Percentiles rank a stretch among this genome's conserved stretches.
phyloP scores from a whole-genome alignment of 805 yeast genomes.

The Tetrapisispora fleetii region DNA sequence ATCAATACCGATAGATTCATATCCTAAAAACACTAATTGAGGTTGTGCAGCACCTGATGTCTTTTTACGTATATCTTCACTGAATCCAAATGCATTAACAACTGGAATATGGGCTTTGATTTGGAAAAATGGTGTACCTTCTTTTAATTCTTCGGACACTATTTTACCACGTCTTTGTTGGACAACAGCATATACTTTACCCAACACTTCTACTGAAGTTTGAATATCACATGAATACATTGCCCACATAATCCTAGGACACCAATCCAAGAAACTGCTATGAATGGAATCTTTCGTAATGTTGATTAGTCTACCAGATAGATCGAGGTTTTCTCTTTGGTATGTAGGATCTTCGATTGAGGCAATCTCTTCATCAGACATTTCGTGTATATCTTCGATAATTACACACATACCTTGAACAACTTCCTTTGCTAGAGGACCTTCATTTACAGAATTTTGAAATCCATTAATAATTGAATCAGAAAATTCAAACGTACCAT shows the following conservation, averaged over 20 bases:
- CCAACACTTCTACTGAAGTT: slow-evolving; percentile 87
- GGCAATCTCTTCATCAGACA: slow-evolving; percentile 24
- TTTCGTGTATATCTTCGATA: slow-evolving; percentile 32
- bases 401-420: slow-evolving; percentile 68
- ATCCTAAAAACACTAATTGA: slow-evolving; percentile 84
- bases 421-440: slow-evolving; percentile 84
- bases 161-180: slow-evolving; percentile 81
- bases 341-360: slow-evolving; percentile 15
- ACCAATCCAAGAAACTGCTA: slow-evolving; percentile 61
- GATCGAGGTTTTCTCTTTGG: slow-evolving; percentile 32
- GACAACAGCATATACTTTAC: slow-evolving; percentile 90
- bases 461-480: slow-evolving; percentile 72
- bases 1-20: slow-evolving; percentile 75
- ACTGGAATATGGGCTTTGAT: slow-evolving; percentile 83
- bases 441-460: slow-evolving; percentile 70
- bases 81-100: slow-evolving; percentile 90
- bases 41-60: slow-evolving; percentile 98
- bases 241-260: slow-evolving; percentile 86
- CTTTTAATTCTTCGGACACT: slow-evolving; percentile 89
- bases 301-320: slow-evolving; percentile 66
- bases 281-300: slow-evolving; percentile 66
- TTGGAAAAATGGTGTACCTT: slow-evolving; percentile 94
- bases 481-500: slow-evolving; percentile 35
- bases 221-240: slow-evolving; percentile 92
- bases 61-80: slow-evolving; percentile 85